Evolutionary conservation across 257 asterid genomes (phyloP), one percentile per base, ranked within the genome.

Genomic region (Mentha longifolia): DNA sequence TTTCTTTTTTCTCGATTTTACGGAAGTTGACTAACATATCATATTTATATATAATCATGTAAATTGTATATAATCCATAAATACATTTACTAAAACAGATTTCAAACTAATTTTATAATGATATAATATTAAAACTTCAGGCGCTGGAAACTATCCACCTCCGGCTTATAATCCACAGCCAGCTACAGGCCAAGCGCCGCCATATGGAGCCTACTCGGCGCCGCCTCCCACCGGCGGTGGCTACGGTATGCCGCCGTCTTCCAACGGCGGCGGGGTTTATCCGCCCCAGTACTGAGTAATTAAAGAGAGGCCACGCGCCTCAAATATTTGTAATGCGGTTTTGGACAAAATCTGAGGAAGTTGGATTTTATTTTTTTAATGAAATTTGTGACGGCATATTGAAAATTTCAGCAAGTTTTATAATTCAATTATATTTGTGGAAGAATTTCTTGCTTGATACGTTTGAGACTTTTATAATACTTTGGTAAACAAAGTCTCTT

Each of bases 121-220:
- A 28, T 50, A 50, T 20, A 35, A 49, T 28, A 11, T 39, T 30
- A 14, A 47, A 37, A 41, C 12, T 73, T 69, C 80, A 71, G 84
- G 80, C 6, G 61, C 75, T 4, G 84, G 84, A 72, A 35, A 73
- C 56, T 82, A 84, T 72, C 77, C 80, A 10, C 67, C 80, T 16
- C 68, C 81, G 0, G 7, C 78, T 45, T 77, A 65, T 39, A 74
- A 76, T 39, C 78, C 73, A 39, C 79, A 73, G 55, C 39, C 39
- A 35, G 67, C 67, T 4, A 16, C 82, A 55, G 52, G 49, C 61
- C 86, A 82, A 76, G 65, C 80, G 42, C 74, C 72, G 25, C 68
- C 80, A 6, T 57, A 79, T 55, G 78, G 77, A 20, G 25, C 28
- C 52, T 76, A 80, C 56, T 14, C 80, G 14, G 60, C 31, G 35